phyloP scores from a whole-genome alignment of 306 rosid species.

The Mimosa pudica region DNA sequence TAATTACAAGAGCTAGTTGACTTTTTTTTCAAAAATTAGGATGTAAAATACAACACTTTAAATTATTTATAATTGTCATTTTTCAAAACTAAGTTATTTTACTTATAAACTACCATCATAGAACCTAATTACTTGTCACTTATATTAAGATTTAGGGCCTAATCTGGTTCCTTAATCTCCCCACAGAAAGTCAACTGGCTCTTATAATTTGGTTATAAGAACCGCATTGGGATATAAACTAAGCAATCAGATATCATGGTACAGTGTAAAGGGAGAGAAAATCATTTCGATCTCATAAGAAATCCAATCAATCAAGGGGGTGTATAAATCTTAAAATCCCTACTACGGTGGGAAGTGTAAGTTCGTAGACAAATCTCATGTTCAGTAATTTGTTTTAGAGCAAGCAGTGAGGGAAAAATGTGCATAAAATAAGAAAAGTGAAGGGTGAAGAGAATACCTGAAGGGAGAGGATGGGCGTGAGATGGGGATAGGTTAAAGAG shows the following conservation, averaged over 20 bases:
- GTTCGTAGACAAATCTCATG: not conserved
- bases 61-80: too few species aligned
- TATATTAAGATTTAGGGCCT: too few species aligned
- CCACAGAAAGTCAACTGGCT: too few species aligned
- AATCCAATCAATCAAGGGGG: not conserved
- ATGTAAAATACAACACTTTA: too few species aligned
- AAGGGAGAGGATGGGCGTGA: slow-evolving; percentile 29
- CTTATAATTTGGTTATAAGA: not conserved
- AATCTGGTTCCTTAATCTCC: too few species aligned
- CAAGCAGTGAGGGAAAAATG: not conserved
- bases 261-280: slow-evolving; percentile 4
- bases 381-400: not conserved
- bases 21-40: too few species aligned
- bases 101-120: too few species aligned
- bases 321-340: too few species aligned
- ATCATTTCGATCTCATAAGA: not conserved
- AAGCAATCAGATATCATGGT: not conserved
- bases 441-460: slow-evolving; percentile 40
- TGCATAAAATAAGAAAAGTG: not conserved
- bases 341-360: not conserved
- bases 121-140: too few species aligned
- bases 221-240: not conserved
- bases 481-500: slow-evolving; percentile 34
- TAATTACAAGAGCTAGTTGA: too few species aligned
- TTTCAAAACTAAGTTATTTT: too few species aligned